These are phyloP conservation scores for Nakazawaea wickerhamii DNA, from an alignment of 805 yeast species.

Conservation along the genomic window DNA sequence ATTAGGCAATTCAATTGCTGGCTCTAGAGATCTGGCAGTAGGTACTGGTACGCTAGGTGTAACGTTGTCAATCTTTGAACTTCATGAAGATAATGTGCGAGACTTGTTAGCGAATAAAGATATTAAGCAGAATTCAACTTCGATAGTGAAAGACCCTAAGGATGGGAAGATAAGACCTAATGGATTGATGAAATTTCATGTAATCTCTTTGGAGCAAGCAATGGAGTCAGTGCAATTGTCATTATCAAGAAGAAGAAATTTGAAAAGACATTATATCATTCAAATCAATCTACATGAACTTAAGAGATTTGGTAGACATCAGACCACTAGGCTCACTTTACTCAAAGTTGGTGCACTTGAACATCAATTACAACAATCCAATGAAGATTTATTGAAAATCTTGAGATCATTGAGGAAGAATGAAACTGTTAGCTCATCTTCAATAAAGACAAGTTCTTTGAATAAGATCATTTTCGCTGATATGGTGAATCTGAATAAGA, in stretches of 20 bases:
- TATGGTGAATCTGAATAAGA: slow-evolving; percentile 24
- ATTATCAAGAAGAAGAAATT: slow-evolving; percentile 31
- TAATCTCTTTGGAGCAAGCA: slow-evolving; percentile 32
- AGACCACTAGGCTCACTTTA: slow-evolving; percentile 36
- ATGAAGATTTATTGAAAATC: slow-evolving; percentile 47
- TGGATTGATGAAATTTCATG: slow-evolving; percentile 34
- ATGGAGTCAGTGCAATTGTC: slow-evolving; percentile 33
- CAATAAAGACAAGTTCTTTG: slow-evolving; percentile 40
- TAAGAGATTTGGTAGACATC: slow-evolving; percentile 13
- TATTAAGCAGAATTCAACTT: slow-evolving; percentile 23
- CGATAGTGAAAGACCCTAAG: slow-evolving; percentile 38
- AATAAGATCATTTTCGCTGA: slow-evolving; percentile 45
- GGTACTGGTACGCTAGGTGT: slow-evolving; percentile 25
- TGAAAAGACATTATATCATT: slow-evolving; percentile 42
- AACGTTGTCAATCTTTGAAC: slow-evolving; percentile 48
- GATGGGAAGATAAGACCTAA: slow-evolving; percentile 41
- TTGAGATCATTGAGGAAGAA: slow-evolving; percentile 34
- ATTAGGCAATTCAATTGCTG: slow-evolving; percentile 5
- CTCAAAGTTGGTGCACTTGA: slow-evolving; percentile 43
- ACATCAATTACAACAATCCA: no score
- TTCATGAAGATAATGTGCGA: slow-evolving; percentile 41
- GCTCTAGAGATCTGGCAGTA: neutral
- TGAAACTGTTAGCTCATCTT: slow-evolving; percentile 33
- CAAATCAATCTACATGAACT: slow-evolving; percentile 31
- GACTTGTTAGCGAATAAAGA: slow-evolving; percentile 30